Evolutionary conservation across 805 yeast species (phyloP).

Genomic region (Tetrapisispora namnaoensis): DNA sequence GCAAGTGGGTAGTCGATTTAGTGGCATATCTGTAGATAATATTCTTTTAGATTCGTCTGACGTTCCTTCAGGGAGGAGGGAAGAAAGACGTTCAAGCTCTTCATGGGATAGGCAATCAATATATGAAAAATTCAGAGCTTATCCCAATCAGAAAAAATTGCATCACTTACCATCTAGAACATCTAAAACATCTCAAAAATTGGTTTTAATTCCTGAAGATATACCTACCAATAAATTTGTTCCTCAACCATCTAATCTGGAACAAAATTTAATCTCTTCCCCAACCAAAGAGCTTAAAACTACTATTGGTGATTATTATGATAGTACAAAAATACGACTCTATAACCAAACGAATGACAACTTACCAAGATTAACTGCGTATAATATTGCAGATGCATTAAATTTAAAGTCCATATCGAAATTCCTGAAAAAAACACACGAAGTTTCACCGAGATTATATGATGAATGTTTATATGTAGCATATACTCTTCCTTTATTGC

Average conservation of each 20-base stretch:
- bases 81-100: constrained; percentile 33
- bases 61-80: constrained; percentile 64
- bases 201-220: constrained; percentile 71
- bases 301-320: neutral
- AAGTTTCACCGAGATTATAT: constrained; percentile 75
- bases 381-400: constrained; percentile 77
- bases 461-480: constrained; percentile 93
- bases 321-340: neutral
- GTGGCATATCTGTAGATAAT: constrained; percentile 74
- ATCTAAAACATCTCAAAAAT: constrained; percentile 74
- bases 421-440: constrained; percentile 61
- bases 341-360: constrained; percentile 24
- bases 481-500: constrained; percentile 74
- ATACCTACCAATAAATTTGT: neutral
- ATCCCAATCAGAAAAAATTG: constrained; percentile 16
- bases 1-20: constrained; percentile 39
- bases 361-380: constrained; percentile 82
- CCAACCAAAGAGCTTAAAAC: neutral
- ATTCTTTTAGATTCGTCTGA: constrained; percentile 71
- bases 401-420: constrained; percentile 51
- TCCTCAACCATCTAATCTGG: neutral
- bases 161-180: constrained; percentile 48
- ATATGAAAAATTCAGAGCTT: constrained; percentile 10
- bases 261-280: neutral
- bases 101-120: constrained; percentile 21